Base-by-base conservation (phyloP, 495 filamentous ascomycete genomes). In the Hapsidospora chrysogenum region DNA sequence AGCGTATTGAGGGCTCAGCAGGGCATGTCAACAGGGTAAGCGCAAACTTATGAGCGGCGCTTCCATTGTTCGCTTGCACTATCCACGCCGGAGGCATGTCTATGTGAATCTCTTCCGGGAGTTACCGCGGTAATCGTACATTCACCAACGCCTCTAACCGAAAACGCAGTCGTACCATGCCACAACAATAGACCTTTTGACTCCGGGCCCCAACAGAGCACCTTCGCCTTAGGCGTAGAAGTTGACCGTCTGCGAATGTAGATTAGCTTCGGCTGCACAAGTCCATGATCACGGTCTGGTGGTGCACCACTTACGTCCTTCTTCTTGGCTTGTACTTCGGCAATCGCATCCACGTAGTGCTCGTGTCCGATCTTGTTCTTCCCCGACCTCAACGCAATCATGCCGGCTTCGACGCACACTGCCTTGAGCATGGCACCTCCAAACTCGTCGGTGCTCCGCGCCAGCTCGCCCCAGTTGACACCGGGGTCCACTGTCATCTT, bases 301-400 rank as follows among this genome's bases (percentile, higher is more conserved):
- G 17, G 3, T 34, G 13, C 23, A 25, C 36, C 47, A 59, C 59
- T 76, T 71, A 67, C 61, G 39, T 86, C 80, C 69, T 87, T 92
- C 82, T 94, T 94, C 80, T 95, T 96, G 32, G 84, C 76, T 56
- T 93, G 84, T 45, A 97, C 89, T 54, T 99, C 89, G 15, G 83
- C 67, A 50, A 99, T 96, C 34, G 89, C 89, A 70, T 99, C 89
- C 17, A 99, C 89, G 55, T 96, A 99, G 60, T 99, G 85, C 66
- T 99, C 89, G 47, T 99, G 89, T 38, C 78, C 77, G 43, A 99
- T 83, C 72, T 94, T 93, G 54, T 70, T 80, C 68, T 82, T 78
- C 20, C 89, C 89, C 57, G 77, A 80, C 37, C 89, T 71, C 44
- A 99, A 63, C 14, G 89, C 89, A 61, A 99, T 99, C 89, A 99